These are phyloP conservation scores for Rhynchospora pubera DNA, from an alignment of 176 grass and related monocot species.

Conservation along the genomic window DNA sequence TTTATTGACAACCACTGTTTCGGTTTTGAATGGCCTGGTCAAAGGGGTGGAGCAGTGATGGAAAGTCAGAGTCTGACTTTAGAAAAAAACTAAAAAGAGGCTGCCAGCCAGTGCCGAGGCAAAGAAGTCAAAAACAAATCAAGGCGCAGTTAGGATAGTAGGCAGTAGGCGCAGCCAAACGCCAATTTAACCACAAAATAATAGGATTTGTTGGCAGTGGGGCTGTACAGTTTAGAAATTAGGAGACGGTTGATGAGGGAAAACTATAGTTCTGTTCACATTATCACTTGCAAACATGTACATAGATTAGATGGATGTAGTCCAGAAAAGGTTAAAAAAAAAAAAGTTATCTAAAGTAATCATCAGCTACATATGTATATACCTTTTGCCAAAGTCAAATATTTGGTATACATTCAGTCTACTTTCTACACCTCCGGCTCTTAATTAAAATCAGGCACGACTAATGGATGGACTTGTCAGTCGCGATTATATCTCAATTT, in stretches of 20 bases:
- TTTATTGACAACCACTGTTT: not conserved
- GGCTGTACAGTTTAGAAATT: not conserved
- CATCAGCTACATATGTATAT: too few relatives aligned
- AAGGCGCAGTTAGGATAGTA: not conserved
- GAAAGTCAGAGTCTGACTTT: conserved; percentile 12
- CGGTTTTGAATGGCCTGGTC: not conserved
- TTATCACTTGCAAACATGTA: not conserved
- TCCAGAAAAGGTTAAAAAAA: not conserved
- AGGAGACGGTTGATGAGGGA: not conserved
- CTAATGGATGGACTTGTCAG: too few relatives aligned
- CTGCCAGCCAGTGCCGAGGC: too few relatives aligned
- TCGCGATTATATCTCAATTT: too few relatives aligned
- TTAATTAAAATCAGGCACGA: too few relatives aligned
- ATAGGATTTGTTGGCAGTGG: not conserved
- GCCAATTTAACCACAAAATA: not conserved
- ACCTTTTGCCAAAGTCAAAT: too few relatives aligned
- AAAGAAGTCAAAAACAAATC: not conserved
- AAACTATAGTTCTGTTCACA: not conserved
- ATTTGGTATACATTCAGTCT: too few relatives aligned
- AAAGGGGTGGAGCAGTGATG: not conserved
- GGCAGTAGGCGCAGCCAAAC: not conserved
- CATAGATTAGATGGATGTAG: not conserved
- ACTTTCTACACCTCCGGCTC: too few relatives aligned
- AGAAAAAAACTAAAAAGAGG: not conserved
- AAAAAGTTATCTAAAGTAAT: not conserved